Percentiles rank a stretch among this genome's conserved stretches.
phyloP scores from a whole-genome alignment of 352 stramenopile species.

The Phytophthora sp. region DNA sequence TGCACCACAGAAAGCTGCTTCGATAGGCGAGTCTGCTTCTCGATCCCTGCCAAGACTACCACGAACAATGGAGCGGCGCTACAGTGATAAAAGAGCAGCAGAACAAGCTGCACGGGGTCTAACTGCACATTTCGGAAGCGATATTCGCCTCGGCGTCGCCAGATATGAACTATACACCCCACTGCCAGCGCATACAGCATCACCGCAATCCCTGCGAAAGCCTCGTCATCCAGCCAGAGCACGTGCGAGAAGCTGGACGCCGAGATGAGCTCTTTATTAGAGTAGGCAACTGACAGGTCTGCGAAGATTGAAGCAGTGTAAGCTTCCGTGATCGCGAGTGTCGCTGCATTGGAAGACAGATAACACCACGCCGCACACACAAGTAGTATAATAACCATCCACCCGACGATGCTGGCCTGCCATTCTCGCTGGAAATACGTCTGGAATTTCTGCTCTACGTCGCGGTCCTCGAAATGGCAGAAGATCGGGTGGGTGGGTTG shows the following conservation, averaged over 20 bases:
- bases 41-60: conserved; percentile 41
- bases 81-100: conserved; percentile 56
- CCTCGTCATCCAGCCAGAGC: conserved; percentile 31
- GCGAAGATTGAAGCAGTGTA: conserved; percentile 27
- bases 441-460: conserved; percentile 71
- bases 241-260: conserved; percentile 13
- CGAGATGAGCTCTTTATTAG: conserved; percentile 1
- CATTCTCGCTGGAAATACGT: conserved; percentile 57
- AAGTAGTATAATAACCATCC: conserved; percentile 45
- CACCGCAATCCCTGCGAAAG: conserved; percentile 31
- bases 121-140: conserved; percentile 40
- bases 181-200: conserved; percentile 41
- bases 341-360: conserved; percentile 27
- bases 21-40: conserved; percentile 34
- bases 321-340: conserved; percentile 22
- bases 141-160: conserved; percentile 36
- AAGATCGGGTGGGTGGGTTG: conserved; percentile 51
- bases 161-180: conserved; percentile 35
- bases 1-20: conserved; percentile 22
- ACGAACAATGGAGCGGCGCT: conserved; percentile 45
- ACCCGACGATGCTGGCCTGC: conserved; percentile 34
- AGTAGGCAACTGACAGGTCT: background rate
- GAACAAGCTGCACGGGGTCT: conserved; percentile 50
- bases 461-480: conserved; percentile 58
- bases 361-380: conserved; percentile 34